Evolutionary conservation across 108 stramenopile genomes (phyloP).

Genomic region (Licmophora abbreviata): DNA sequence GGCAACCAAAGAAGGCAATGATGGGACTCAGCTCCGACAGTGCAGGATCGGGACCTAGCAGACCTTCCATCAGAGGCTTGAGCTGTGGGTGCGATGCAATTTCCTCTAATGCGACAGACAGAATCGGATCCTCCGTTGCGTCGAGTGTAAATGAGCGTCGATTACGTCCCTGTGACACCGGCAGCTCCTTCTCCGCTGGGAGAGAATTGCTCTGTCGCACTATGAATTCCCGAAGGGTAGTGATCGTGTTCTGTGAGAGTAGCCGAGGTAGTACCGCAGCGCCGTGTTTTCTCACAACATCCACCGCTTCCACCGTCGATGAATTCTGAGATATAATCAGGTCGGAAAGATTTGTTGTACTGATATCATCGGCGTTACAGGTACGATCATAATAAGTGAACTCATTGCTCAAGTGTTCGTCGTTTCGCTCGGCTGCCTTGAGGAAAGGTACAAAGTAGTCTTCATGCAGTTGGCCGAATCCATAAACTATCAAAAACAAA

Average conservation of each 20-base stretch:
- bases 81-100: constrained; percentile 26
- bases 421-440: constrained; percentile 28
- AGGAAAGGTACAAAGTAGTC: constrained; percentile 32
- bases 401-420: constrained; percentile 31
- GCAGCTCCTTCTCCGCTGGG: constrained; percentile 18
- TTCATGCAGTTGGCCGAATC: constrained; percentile 21
- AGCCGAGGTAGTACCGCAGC: constrained; percentile 27
- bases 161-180: constrained; percentile 26
- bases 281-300: constrained; percentile 41
- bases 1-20: constrained; percentile 27
- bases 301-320: constrained; percentile 11
- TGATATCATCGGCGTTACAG: constrained; percentile 29
- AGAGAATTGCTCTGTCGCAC: constrained; percentile 29
- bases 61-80: constrained; percentile 11
- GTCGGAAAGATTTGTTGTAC: constrained; percentile 14
- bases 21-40: constrained; percentile 54
- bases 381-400: constrained; percentile 43
- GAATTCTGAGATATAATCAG: constrained; percentile 8
- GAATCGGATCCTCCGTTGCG: constrained; percentile 42
- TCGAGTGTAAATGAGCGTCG: constrained; percentile 45
- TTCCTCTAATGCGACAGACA: constrained; percentile 29
- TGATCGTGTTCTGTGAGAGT: constrained; percentile 13
- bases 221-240: constrained; percentile 26
- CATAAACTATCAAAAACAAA: constrained; percentile 8
- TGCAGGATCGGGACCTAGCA: constrained; percentile 46